These are phyloP conservation scores for Entonaema liquescens DNA, from an alignment of 495 filamentous ascomycete genomes.

Conservation along the genomic window DNA sequence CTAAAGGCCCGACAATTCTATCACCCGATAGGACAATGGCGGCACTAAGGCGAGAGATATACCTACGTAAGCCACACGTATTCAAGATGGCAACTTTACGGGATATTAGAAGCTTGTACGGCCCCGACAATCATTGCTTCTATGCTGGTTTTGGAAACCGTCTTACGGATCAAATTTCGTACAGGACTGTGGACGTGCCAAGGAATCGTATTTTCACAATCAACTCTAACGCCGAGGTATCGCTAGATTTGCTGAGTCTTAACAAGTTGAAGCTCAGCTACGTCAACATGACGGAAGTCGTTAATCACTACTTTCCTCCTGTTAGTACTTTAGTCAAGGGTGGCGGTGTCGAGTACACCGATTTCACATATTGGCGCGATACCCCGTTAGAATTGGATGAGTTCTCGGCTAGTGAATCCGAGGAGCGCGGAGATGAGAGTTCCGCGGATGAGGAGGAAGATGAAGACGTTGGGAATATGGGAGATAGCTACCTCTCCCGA, in stretches of 20 bases:
- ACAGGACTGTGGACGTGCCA: conserved; percentile 94
- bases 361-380: conserved; percentile 90
- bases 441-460: conserved; percentile 57
- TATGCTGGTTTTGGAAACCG: conserved; percentile 98
- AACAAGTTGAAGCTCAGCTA: conserved; percentile 98
- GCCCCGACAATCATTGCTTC: conserved; percentile 81
- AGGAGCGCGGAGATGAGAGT: conserved; percentile 59
- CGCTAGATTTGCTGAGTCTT: conserved; percentile 86
- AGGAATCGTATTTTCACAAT: conserved; percentile 96
- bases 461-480: conserved; percentile 56
- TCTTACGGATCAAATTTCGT: conserved; percentile 94
- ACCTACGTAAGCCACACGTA: conserved; percentile 94
- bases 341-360: conserved; percentile 85
- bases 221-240: conserved; percentile 97
- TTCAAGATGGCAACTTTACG: conserved; percentile 99
- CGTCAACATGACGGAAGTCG: conserved; percentile 92
- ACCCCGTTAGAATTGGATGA: conserved; percentile 76
- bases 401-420: conserved; percentile 79
- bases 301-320: conserved; percentile 97
- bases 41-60: conserved; percentile 92
- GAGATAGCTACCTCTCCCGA: conserved; percentile 69
- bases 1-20: conserved; percentile 91
- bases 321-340: conserved; percentile 76
- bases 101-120: conserved; percentile 90
- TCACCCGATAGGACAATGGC: conserved; percentile 96